Evolutionary conservation across 768 basidiomycete genomes (phyloP), one percentile per base, ranked within the genome.

Genomic region (Coprinopsis cinerea): DNA sequence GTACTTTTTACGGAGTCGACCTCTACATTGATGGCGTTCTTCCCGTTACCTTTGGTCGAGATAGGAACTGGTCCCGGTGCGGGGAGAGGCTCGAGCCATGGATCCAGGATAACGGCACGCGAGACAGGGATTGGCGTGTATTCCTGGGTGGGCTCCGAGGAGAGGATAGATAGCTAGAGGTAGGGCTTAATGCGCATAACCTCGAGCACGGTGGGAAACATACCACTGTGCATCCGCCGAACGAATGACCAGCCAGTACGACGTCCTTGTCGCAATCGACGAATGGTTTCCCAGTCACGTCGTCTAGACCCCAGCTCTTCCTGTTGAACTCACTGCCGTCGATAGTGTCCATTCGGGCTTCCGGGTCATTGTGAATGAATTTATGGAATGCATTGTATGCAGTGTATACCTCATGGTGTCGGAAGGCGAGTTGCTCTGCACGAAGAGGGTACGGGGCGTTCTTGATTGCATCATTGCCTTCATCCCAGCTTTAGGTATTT

Each of bases 11-110:
- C 44, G n/a, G 45, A 46, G 43, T 54, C n/a, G 18, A 40, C 25
- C 36, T 17, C 30, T 9, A 3, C 5, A 23, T 36, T 18, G 51
- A 42, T 20, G 37, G 32, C 24, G 23, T 24, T 17, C 17, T 40
- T 30, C 14, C 34, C 30, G 24, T 35, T 26, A 24, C 15, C 5
- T 30, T 28, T 32, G 27, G 25, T 9, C n/a, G 45, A 40, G 18
- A 64, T 51, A 27, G 74, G 73, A 18, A 60, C 52, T 10, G 74
- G 82, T 3, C 80, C 82, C 25, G 79, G 85, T 32, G 71, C 62
- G 5, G 82, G 75, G 20, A 90, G 59, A 15, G 89, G 87, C 49
- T 92, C 88, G 6, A 92, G 65, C 90, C 91, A 92, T 17, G 91
- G 91, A 64, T 93, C 91, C 15, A 89, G 74, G 18, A 85, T 70